These are phyloP conservation scores for Anthracocystis walkeri DNA, from an alignment of 1,284 basidiomycete species.

Conservation along the genomic window DNA sequence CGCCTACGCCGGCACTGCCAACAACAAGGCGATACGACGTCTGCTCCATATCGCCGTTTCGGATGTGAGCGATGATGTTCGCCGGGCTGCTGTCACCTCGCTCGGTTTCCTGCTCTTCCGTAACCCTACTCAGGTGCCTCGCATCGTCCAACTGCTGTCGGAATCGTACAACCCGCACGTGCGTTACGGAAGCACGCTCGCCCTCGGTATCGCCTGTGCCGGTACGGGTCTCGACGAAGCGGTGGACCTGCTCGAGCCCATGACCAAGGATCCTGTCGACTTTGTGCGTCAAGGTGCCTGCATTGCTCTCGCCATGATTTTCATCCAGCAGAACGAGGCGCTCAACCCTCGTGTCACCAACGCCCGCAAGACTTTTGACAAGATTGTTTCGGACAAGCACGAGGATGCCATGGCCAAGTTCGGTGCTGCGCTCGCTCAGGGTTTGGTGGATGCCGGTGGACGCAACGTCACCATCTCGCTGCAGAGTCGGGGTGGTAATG, in stretches of 20 bases:
- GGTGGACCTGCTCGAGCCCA: slow-evolving; percentile 67
- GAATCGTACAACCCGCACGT: slow-evolving; percentile 70
- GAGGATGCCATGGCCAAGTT: slow-evolving; percentile 70
- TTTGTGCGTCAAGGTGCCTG: slow-evolving; percentile 69
- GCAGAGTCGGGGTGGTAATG: slow-evolving; percentile 63
- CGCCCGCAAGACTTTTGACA: slow-evolving; percentile 65
- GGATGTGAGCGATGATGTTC: slow-evolving; percentile 69
- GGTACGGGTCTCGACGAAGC: slow-evolving; percentile 68
- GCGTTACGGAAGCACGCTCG: slow-evolving; percentile 68
- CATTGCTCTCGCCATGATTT: slow-evolving; percentile 67
- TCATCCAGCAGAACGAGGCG: slow-evolving; percentile 68
- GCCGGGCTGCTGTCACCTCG: slow-evolving; percentile 67
- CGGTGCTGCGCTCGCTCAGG: slow-evolving; percentile 67
- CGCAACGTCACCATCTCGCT: slow-evolving; percentile 69
- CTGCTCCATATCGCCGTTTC: slow-evolving; percentile 68
- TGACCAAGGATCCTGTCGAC: slow-evolving; percentile 69
- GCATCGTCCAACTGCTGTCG: slow-evolving; percentile 68
- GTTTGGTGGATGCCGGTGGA: slow-evolving; percentile 67
- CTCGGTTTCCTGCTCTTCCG: slow-evolving; percentile 69
- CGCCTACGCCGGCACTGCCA: slow-evolving; percentile 69
- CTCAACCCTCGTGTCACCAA: slow-evolving; percentile 66
- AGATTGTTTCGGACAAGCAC: slow-evolving; percentile 68
- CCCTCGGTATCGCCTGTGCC: slow-evolving; percentile 68
- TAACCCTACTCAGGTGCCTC: slow-evolving; percentile 68
- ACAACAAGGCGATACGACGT: slow-evolving; percentile 67